Evolutionary conservation across 352 stramenopile species (phyloP).

Genomic region (Phytopythium boreale): DNA sequence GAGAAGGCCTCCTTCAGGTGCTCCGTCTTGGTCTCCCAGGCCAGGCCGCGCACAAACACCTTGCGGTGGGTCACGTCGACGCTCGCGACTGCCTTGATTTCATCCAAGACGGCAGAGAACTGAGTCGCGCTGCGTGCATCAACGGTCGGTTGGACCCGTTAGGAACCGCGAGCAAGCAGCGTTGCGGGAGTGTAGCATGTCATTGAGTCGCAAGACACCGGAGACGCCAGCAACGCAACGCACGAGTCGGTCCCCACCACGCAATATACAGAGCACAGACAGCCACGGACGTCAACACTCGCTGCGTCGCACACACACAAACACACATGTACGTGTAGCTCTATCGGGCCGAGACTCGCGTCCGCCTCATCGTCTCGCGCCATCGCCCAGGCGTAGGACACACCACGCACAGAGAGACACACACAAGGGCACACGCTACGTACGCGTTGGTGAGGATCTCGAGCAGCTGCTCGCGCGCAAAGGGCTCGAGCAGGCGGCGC

Average conservation of each 20-base stretch:
- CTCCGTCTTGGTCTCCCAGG: slow-evolving; percentile 54
- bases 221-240: no score
- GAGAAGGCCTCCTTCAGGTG: slow-evolving; percentile 43
- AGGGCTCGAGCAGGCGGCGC: slow-evolving; percentile 46
- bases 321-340: background rate
- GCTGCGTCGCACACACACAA: background rate
- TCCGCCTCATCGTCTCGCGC: slow-evolving; percentile 1
- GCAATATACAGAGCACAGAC: slow-evolving; percentile 4
- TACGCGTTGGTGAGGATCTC: slow-evolving; percentile 73
- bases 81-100: slow-evolving; percentile 56
- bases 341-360: background rate
- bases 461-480: slow-evolving; percentile 58
- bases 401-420: slow-evolving; percentile 4
- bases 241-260: background rate
- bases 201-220: background rate
- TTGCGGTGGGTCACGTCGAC: slow-evolving; percentile 60
- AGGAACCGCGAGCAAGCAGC: background rate
- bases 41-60: slow-evolving; percentile 64
- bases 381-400: background rate
- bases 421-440: slow-evolving; percentile 10
- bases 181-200: background rate
- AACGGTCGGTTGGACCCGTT: background rate
- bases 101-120: slow-evolving; percentile 51
- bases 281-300: slow-evolving; percentile 9
- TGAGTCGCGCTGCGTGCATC: slow-evolving; percentile 40